phyloP scores from a whole-genome alignment of 2,329 filamentous ascomycete species.

The Paraconiothyrium brasiliense region DNA sequence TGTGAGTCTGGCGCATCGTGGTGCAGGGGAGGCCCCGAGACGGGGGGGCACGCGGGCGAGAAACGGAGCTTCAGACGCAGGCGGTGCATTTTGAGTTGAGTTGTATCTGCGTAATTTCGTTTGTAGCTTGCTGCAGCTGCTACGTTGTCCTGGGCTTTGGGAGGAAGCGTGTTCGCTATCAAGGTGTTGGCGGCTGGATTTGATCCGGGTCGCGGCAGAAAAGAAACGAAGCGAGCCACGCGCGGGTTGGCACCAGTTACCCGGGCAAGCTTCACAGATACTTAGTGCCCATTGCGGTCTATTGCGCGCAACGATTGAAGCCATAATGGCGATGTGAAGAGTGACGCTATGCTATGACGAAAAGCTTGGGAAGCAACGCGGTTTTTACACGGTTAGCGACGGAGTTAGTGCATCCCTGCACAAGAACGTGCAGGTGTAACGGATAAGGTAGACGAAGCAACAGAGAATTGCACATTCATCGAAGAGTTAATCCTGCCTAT shows the following conservation, averaged over 20 bases:
- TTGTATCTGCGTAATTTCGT: background rate
- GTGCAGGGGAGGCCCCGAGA: constrained; percentile 46
- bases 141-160: background rate
- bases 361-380: constrained; percentile 22
- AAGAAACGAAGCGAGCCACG: constrained; percentile 14
- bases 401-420: constrained; percentile 3
- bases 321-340: constrained; percentile 23
- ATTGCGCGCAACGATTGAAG: constrained; percentile 14
- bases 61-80: constrained; percentile 13
- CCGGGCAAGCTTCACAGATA: constrained; percentile 35
- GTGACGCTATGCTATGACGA: constrained; percentile 21
- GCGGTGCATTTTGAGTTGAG: constrained; percentile 32
- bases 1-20: constrained; percentile 65
- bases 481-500: background rate
- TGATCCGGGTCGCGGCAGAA: constrained; percentile 1
- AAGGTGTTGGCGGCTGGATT: background rate
- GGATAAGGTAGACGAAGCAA: background rate
- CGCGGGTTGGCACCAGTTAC: constrained; percentile 8
- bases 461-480: background rate
- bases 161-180: background rate
- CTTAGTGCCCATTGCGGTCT: constrained; percentile 18
- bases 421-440: no score
- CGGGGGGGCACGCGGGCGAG: constrained; percentile 29
- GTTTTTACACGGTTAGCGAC: constrained; percentile 25
- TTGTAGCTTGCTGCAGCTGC: background rate